Percentiles rank a stretch among this genome's conserved stretches.
Conservation (phyloP, 1,139 yeast species). For the Pichia kudriavzevii region DNA sequence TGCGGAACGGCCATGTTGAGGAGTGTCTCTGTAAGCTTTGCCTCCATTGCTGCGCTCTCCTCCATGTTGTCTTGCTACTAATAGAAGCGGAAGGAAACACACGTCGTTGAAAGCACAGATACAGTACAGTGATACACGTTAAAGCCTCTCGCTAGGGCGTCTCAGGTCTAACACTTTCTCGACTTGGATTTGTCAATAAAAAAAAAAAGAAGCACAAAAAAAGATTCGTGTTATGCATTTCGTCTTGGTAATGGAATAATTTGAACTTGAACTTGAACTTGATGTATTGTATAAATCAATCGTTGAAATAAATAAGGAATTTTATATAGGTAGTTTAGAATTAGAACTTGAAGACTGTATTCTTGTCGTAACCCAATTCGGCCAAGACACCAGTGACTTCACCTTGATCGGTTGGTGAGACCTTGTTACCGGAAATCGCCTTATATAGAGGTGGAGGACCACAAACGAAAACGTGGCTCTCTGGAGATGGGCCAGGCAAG, state of each 20-base stretch:
- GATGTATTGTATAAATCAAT: background rate
- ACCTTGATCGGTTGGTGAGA: conserved; percentile 89
- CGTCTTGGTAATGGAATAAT: too few relatives aligned
- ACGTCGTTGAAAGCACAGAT: too few relatives aligned
- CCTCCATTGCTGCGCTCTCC: too few relatives aligned
- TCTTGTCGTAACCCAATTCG: conserved; percentile 83
- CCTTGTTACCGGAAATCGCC: conserved; percentile 80
- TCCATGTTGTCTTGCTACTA: too few relatives aligned
- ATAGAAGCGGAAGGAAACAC: too few relatives aligned
- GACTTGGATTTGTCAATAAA: too few relatives aligned
- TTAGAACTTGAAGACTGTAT: conserved; percentile 84
- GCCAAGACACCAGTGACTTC: conserved; percentile 81
- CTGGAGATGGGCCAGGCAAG: conserved; percentile 52
- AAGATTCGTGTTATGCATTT: too few relatives aligned
- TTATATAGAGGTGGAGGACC: conserved; percentile 87
- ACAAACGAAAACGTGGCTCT: conserved; percentile 68
- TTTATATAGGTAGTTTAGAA: background rate
- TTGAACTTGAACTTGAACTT: too few relatives aligned
- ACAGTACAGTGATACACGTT: too few relatives aligned
- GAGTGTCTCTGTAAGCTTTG: conserved; percentile 3
- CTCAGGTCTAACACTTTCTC: too few relatives aligned
- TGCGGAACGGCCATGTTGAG: conserved; percentile 8
- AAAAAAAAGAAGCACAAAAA: too few relatives aligned
- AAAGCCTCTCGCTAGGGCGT: too few relatives aligned
- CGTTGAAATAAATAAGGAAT: background rate